These are phyloP conservation scores for Phaeophleospora eucalypticola DNA, from an alignment of 2,329 filamentous ascomycete genomes.

Conservation along the genomic window DNA sequence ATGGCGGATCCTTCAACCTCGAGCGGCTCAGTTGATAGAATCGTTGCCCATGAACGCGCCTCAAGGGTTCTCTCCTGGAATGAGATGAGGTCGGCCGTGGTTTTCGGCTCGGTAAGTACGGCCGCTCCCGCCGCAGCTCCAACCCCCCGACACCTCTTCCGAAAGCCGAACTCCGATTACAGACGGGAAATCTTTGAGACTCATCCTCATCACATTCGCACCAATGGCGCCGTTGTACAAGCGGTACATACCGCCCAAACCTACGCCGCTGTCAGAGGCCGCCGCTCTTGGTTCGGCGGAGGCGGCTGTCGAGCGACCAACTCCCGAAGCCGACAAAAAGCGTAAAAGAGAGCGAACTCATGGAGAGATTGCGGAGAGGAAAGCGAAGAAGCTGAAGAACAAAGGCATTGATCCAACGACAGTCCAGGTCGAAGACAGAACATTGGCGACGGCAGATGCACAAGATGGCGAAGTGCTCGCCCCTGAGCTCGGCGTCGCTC, in stretches of 20 bases:
- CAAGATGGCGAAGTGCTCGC: background rate
- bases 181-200: conserved; percentile 1
- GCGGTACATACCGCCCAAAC: conserved; percentile 43
- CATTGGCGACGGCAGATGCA: background rate
- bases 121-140: too few relatives aligned
- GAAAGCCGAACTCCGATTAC: conserved; percentile 3
- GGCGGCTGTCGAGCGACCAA: too few relatives aligned
- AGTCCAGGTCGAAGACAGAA: background rate
- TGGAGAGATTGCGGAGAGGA: conserved; percentile 29
- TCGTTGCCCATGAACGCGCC: too few relatives aligned
- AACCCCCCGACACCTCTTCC: too few relatives aligned
- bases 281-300: too few relatives aligned
- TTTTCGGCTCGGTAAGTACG: too few relatives aligned
- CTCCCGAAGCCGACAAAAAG: too few relatives aligned
- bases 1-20: too few relatives aligned
- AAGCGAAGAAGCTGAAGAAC: conserved; percentile 31
- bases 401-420: conserved; percentile 22
- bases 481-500: conserved; percentile 10
- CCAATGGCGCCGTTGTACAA: conserved; percentile 43
- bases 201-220: background rate
- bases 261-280: conserved; percentile 9
- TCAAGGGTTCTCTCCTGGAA: too few relatives aligned
- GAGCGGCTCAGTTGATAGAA: too few relatives aligned
- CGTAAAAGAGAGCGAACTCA: conserved; percentile 32
- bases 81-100: too few relatives aligned